phyloP scores from a whole-genome alignment of 2,329 filamentous ascomycete species.

The Phialophora chinensis region DNA sequence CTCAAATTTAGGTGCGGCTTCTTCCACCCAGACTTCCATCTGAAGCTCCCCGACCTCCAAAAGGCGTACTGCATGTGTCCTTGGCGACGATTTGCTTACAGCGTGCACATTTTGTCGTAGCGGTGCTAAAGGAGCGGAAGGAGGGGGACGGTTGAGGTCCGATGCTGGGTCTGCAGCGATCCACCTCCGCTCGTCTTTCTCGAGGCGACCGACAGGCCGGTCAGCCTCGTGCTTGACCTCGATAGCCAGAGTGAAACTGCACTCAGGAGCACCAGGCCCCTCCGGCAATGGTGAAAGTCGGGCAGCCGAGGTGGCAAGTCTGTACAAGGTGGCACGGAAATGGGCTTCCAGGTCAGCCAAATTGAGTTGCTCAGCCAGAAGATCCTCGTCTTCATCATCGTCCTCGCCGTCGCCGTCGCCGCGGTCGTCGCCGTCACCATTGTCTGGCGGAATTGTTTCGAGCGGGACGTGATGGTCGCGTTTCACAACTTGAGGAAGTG shows the following conservation, averaged over 20 bases:
- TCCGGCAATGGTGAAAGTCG: conserved; percentile 39
- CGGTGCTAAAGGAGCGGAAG: neutral
- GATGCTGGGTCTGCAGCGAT: conserved; percentile 62
- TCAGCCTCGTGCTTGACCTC: conserved; percentile 55
- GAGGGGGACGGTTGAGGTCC: conserved; percentile 29
- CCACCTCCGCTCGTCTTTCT: conserved; percentile 62
- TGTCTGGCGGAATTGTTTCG: conserved; percentile 28
- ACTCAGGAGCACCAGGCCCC: conserved; percentile 44
- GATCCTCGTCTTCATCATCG: conserved; percentile 6
- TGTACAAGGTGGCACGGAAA: conserved; percentile 55
- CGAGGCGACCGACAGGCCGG: conserved; percentile 52
- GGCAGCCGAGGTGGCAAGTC: conserved; percentile 49
- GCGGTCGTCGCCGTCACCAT: conserved; percentile 3
- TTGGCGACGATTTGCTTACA: conserved; percentile 48
- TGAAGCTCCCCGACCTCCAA: conserved; percentile 70
- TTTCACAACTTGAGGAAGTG: conserved; percentile 57
- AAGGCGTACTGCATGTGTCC: conserved; percentile 65
- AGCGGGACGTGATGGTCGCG: conserved; percentile 59
- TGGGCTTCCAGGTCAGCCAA: conserved; percentile 55
- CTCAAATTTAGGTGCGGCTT: conserved; percentile 61
- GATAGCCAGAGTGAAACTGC: conserved; percentile 57
- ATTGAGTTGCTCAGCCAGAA: conserved; percentile 40
- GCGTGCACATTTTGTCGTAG: neutral
- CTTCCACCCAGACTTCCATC: conserved; percentile 74
- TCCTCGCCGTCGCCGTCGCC: conserved; percentile 22